Evolutionary conservation across 192 early-diverging fungal species (phyloP).

Genomic region (Podila minutissima): DNA sequence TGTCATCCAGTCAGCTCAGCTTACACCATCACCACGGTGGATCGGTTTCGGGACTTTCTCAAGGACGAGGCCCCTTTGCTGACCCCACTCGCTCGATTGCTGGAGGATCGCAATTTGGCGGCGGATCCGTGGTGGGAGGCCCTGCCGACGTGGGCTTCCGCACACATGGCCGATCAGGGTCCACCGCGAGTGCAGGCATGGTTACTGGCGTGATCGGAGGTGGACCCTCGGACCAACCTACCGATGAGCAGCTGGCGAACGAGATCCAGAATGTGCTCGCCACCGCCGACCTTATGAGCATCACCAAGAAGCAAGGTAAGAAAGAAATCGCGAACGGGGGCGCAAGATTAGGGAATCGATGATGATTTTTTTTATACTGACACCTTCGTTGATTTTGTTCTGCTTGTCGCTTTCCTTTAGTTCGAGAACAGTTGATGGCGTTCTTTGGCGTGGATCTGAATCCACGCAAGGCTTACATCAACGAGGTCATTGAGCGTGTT

Average conservation of each 20-base stretch:
- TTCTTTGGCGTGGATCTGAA: constrained; percentile 88
- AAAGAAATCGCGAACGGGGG: neutral
- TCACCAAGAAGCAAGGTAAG: constrained; percentile 95
- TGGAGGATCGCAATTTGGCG: constrained; percentile 25
- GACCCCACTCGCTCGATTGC: constrained; percentile 5
- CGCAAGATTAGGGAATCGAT: no score
- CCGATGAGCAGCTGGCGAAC: constrained; percentile 74
- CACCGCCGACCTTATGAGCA: constrained; percentile 95
- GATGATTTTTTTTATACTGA: neutral
- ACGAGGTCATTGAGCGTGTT: constrained; percentile 78
- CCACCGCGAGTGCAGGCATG: constrained; percentile 13
- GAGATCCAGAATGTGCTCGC: constrained; percentile 83
- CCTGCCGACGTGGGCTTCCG: constrained; percentile 19
- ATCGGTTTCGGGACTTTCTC: neutral
- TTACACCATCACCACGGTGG: neutral
- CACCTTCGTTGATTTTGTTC: neutral
- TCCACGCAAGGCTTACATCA: constrained; percentile 86
- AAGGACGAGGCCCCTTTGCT: neutral
- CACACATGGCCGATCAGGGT: constrained; percentile 23
- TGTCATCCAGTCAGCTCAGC: neutral
- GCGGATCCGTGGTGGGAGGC: constrained; percentile 24
- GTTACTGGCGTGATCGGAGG: neutral
- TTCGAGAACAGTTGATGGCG: constrained; percentile 87
- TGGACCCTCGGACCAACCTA: constrained; percentile 50
- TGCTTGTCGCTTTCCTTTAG: constrained; percentile 43